Evolutionary conservation across 352 stramenopile genomes (phyloP).

Genomic region (Phytophthora vignae): DNA sequence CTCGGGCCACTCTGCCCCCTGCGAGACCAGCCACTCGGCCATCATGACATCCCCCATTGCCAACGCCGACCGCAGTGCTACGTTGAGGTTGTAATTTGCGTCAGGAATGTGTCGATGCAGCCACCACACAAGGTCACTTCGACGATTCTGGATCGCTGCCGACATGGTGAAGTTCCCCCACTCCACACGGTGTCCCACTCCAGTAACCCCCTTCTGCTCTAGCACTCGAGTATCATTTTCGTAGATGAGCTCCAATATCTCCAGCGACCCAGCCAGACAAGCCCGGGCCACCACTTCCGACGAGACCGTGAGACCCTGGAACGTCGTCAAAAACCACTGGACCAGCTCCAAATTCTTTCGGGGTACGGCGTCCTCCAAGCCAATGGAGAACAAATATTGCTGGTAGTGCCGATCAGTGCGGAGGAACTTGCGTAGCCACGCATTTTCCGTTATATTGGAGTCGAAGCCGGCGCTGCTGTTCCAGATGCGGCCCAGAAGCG

Average conservation of each 20-base stretch:
- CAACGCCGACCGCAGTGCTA: background rate
- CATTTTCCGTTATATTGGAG: background rate
- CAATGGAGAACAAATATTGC: conserved; percentile 17
- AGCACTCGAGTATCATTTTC: conserved; percentile 8
- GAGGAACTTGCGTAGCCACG: conserved; percentile 1
- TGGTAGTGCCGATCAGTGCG: conserved; percentile 13
- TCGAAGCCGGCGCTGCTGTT: background rate
- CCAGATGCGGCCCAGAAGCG: conserved; percentile 17
- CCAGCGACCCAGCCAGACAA: conserved; percentile 6
- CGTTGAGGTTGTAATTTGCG: background rate
- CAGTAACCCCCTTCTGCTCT: background rate
- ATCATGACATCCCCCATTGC: conserved; percentile 24
- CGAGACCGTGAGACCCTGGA: conserved; percentile 7
- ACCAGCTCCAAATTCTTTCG: conserved; percentile 8
- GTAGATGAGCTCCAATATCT: conserved; percentile 23
- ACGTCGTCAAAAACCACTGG: conserved; percentile 17
- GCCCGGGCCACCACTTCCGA: conserved; percentile 17
- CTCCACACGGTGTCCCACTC: background rate
- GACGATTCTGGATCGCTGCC: conserved; percentile 12
- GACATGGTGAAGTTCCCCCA: conserved; percentile 7
- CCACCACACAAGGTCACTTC: conserved; percentile 28
- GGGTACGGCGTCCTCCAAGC: background rate
- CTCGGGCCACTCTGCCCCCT: conserved; percentile 1
- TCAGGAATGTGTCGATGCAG: conserved; percentile 13
- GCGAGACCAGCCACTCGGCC: conserved; percentile 22